phyloP scores from a whole-genome alignment of 495 filamentous ascomycete genomes.

The Lasiosphaeria ovina region DNA sequence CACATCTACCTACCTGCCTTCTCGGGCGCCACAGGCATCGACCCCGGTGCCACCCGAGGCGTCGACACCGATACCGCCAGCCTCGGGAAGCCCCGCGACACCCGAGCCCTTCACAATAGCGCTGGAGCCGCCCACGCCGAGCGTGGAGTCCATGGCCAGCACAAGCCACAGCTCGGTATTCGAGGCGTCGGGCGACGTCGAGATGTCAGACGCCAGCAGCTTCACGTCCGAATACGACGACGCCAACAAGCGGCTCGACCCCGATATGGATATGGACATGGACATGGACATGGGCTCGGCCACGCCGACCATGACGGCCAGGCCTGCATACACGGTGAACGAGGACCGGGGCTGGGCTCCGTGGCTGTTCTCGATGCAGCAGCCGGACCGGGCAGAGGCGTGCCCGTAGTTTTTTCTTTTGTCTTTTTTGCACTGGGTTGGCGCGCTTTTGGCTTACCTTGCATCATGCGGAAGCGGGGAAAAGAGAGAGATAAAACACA shows the following conservation, averaged over 20 bases:
- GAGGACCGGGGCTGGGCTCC: slow-evolving; percentile 15
- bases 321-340: slow-evolving; percentile 11
- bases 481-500: too few relatives aligned
- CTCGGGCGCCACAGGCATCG: neutral
- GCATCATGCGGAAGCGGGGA: too few relatives aligned
- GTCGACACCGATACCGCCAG: neutral
- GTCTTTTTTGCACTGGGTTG: too few relatives aligned
- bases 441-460: too few relatives aligned
- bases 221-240: slow-evolving; percentile 30
- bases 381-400: neutral
- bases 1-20: too few relatives aligned
- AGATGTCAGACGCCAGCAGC: slow-evolving; percentile 44
- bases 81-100: slow-evolving; percentile 1
- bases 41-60: neutral
- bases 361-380: slow-evolving; percentile 6
- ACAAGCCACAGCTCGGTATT: slow-evolving; percentile 26
- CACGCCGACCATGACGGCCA: slow-evolving; percentile 33
- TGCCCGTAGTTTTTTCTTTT: neutral
- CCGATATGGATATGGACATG: slow-evolving; percentile 1
- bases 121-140: slow-evolving; percentile 26
- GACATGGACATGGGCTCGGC: slow-evolving; percentile 29
- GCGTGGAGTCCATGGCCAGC: slow-evolving; percentile 18
- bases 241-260: neutral
- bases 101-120: slow-evolving; percentile 19
- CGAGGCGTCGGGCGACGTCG: slow-evolving; percentile 34